Evolutionary conservation across 1,284 basidiomycete genomes (phyloP).

Genomic region (Ustilago trichophora): DNA sequence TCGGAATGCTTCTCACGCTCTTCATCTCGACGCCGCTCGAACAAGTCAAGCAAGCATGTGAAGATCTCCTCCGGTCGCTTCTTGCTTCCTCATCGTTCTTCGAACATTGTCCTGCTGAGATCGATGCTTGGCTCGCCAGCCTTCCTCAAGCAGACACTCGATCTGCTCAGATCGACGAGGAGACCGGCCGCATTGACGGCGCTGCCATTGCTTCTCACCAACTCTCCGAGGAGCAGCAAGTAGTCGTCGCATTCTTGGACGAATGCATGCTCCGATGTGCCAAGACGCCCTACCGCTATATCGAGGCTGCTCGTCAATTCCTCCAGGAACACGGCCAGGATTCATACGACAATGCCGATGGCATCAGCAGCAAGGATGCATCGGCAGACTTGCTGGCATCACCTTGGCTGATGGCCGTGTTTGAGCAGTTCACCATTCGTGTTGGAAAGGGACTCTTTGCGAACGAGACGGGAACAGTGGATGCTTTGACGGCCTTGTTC

Average conservation of each 20-base stretch:
- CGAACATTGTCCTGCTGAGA: slow-evolving; percentile 79
- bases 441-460: slow-evolving; percentile 40
- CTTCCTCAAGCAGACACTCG: slow-evolving; percentile 68
- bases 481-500: slow-evolving; percentile 31
- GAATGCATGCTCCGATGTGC: slow-evolving; percentile 84
- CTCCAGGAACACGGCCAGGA: slow-evolving; percentile 19
- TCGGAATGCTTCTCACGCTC: slow-evolving; percentile 47
- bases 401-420: slow-evolving; percentile 42
- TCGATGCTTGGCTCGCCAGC: slow-evolving; percentile 78
- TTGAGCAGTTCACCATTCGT: slow-evolving; percentile 55
- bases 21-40: slow-evolving; percentile 27
- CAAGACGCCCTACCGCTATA: slow-evolving; percentile 85
- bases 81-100: slow-evolving; percentile 79
- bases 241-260: slow-evolving; percentile 79
- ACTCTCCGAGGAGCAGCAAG: slow-evolving; percentile 70
- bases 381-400: slow-evolving; percentile 28
- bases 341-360: neutral
- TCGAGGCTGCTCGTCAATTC: slow-evolving; percentile 74
- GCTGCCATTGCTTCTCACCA: neutral
- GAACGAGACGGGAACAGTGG: slow-evolving; percentile 8
- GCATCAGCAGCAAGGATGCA: neutral
- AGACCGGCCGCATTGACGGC: neutral
- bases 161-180: neutral
- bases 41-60: slow-evolving; percentile 39
- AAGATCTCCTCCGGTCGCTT: slow-evolving; percentile 30